Base-by-base conservation (phyloP, 257 asterid genomes). In the Nicotiana otophora region DNA sequence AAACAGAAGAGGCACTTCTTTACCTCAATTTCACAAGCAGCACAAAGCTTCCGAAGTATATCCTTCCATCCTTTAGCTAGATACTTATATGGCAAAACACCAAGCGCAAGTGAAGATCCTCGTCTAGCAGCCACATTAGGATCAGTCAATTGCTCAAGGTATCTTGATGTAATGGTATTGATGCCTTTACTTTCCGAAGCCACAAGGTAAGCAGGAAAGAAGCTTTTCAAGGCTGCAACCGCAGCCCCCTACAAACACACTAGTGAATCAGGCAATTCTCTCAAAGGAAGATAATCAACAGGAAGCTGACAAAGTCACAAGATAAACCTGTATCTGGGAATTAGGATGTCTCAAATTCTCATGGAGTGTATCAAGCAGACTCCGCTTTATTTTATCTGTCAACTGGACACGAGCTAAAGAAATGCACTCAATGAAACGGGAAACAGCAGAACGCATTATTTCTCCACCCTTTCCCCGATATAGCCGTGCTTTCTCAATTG, bases 391-490 rank as follows among this genome's bases (percentile, higher is more conserved):
- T 88, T 92, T 94, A 68, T 89, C 97, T 58, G 93, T 85, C 87
- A 93, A 83, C 80, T 87, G 85, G 65, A 94, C 78, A 83, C 81
- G 87, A 80, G 96, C 95, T 82, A 46, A 80, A 78, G 98, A 92
- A 82, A 90, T 91, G 85, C 98, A 94, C 85, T 94, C 96, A 81
- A 93, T 93, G 89, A 91, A 94, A 83, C 95, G 98, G 77, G 98
- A 96, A 85, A 96, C 99, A 76, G 98, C 93, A 85, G 91, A 89
- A 67, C 99, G 98, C 99, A 94, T 94, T 82, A 96, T 94, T 89
- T 96, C 99, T 83, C 98, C 99, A 74, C 99, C 99, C 87, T 96
- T 96, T 81, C 99, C 98, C 64, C 99, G 98, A 90, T 94, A 94
- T 48, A 96, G 92, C 46, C 99, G 89, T 82, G 99, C 98, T 89